phyloP scores from a whole-genome alignment of 805 yeast species.

The Tetrapisispora fleetii region DNA sequence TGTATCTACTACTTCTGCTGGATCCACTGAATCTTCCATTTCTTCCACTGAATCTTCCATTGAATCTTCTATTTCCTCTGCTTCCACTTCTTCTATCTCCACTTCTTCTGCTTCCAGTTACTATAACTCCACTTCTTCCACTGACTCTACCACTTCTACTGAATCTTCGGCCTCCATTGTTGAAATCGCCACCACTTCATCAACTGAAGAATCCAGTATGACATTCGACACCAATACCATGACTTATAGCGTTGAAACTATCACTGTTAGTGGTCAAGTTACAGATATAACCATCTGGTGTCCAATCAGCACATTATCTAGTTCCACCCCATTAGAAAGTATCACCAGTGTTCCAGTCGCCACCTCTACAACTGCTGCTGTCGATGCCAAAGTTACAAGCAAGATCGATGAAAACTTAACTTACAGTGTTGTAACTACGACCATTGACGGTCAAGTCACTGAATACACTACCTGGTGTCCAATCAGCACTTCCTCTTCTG shows the following conservation, averaged over 20 bases:
- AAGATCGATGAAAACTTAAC: neutral
- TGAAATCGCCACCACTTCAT: neutral
- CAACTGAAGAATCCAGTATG: neutral
- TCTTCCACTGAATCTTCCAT: neutral
- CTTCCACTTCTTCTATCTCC: neutral
- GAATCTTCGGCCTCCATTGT: neutral
- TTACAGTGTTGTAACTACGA: constrained; percentile 10
- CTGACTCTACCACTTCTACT: neutral
- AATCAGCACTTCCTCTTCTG: constrained; percentile 4
- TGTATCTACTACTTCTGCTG: neutral
- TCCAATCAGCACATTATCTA: constrained; percentile 20
- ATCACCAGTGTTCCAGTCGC: neutral
- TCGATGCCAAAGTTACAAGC: neutral
- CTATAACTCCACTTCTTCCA: neutral
- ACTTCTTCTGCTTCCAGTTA: neutral
- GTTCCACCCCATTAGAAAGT: neutral
- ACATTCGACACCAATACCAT: neutral
- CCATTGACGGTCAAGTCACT: constrained; percentile 20
- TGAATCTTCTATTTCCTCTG: neutral
- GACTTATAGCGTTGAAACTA: constrained; percentile 1
- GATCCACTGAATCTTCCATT: neutral
- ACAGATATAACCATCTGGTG: constrained; percentile 24
- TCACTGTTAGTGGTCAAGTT: neutral
- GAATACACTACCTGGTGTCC: constrained; percentile 33
- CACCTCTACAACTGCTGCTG: neutral